phyloP scores from a whole-genome alignment of 1,284 basidiomycete genomes.

The Coriolopsis trogii region DNA sequence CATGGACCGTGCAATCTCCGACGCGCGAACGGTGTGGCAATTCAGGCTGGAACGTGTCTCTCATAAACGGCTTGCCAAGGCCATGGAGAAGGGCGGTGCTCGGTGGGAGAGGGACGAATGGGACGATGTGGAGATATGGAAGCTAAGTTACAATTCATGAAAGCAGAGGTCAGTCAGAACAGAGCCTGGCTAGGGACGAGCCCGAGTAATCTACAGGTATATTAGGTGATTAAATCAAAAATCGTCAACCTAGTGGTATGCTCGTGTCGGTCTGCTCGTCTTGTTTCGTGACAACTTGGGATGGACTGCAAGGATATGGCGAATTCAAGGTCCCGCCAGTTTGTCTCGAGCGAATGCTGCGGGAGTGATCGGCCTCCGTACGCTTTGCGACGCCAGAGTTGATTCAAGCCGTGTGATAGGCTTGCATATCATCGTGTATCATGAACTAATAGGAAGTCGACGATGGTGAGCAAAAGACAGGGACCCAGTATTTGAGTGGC shows the following conservation, averaged over 20 bases:
- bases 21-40: slow-evolving; percentile 51
- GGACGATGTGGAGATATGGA: slow-evolving; percentile 80
- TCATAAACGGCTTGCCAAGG: slow-evolving; percentile 60
- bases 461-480: slow-evolving; percentile 2
- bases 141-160: slow-evolving; percentile 36
- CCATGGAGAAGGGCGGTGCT: slow-evolving; percentile 58
- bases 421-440: too few relatives aligned
- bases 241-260: slow-evolving; percentile 7
- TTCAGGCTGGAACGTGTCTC: slow-evolving; percentile 65
- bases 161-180: not conserved
- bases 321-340: too few relatives aligned
- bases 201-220: not conserved
- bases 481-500: not conserved
- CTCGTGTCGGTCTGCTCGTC: too few relatives aligned
- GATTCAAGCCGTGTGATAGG: too few relatives aligned
- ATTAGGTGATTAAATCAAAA: not conserved
- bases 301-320: too few relatives aligned
- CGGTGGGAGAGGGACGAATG: slow-evolving; percentile 71
- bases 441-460: not conserved
- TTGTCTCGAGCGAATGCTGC: too few relatives aligned
- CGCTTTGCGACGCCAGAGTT: too few relatives aligned
- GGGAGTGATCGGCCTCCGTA: too few relatives aligned
- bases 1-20: slow-evolving; percentile 59
- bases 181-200: not conserved
- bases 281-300: too few relatives aligned